phyloP scores from a whole-genome alignment of 768 basidiomycete genomes.

The Phaffia tasmanica region DNA sequence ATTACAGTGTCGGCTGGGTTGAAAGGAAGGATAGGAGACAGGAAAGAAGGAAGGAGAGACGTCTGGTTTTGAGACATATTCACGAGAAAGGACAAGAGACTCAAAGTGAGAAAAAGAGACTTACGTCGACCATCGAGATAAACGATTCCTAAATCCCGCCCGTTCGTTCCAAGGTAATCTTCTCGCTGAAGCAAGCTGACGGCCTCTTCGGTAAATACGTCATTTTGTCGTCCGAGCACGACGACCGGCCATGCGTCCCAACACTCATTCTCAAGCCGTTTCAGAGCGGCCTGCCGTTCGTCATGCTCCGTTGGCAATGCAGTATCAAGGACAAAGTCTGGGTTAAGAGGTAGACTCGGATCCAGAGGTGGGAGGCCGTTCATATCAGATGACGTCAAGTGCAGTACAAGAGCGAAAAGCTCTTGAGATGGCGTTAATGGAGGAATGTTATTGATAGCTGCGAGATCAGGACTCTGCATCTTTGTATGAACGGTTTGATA shows the following conservation, averaged over 20 bases:
- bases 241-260: slow-evolving; percentile 3
- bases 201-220: background rate
- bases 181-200: background rate
- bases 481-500: background rate
- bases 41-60: background rate
- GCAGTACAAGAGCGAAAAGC: slow-evolving; percentile 5
- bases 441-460: background rate
- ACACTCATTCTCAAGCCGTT: background rate
- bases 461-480: background rate
- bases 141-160: background rate
- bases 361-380: slow-evolving; percentile 8
- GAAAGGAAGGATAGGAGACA: background rate
- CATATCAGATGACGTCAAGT: slow-evolving; percentile 1
- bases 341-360: slow-evolving; percentile 5
- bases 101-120: background rate
- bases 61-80: background rate
- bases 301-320: background rate
- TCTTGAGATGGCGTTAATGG: background rate
- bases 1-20: slow-evolving; percentile 1
- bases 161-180: slow-evolving; percentile 2
- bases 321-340: slow-evolving; percentile 4
- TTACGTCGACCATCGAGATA: slow-evolving; percentile 3
- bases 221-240: slow-evolving; percentile 1
- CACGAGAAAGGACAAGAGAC: background rate
- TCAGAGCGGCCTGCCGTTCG: background rate